Evolutionary conservation across 768 basidiomycete species (phyloP).

Genomic region (Dioszegia crocea): DNA sequence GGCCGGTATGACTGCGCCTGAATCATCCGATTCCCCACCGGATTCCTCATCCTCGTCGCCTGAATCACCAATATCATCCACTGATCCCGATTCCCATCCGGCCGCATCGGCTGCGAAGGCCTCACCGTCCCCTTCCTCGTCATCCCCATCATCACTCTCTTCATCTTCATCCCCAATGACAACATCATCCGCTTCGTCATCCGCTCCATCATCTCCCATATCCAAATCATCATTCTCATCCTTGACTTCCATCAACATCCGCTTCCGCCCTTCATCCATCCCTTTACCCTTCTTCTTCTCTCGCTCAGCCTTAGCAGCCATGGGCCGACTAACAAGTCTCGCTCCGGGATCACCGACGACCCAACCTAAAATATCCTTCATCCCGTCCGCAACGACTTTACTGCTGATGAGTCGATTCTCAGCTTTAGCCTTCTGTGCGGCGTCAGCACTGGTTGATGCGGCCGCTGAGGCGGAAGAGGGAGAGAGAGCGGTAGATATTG

Average conservation of each 20-base stretch:
- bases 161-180: background rate
- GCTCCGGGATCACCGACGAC: conserved; percentile 50
- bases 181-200: background rate
- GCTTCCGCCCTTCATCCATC: conserved; percentile 19
- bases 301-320: conserved; percentile 8
- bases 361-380: conserved; percentile 57
- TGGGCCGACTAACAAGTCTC: conserved; percentile 14
- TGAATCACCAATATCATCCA: conserved; percentile 16
- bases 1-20: background rate
- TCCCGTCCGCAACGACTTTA: conserved; percentile 63
- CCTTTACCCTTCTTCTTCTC: conserved; percentile 6
- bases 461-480: background rate
- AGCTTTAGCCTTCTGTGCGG: conserved; percentile 58
- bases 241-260: conserved; percentile 3
- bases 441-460: conserved; percentile 44
- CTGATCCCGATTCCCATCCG: conserved; percentile 54
- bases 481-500: conserved; percentile 11
- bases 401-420: conserved; percentile 72
- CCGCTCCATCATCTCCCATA: background rate
- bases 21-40: conserved; percentile 2
- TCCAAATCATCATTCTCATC: conserved; percentile 6
- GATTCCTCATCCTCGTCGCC: conserved; percentile 11
- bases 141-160: conserved; percentile 15
- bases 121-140: conserved; percentile 18
- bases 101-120: conserved; percentile 35